Percentiles rank a stretch among this genome's conserved stretches.
Conservation (phyloP, 345 rosid species). For the Salix suchowensis region DNA sequence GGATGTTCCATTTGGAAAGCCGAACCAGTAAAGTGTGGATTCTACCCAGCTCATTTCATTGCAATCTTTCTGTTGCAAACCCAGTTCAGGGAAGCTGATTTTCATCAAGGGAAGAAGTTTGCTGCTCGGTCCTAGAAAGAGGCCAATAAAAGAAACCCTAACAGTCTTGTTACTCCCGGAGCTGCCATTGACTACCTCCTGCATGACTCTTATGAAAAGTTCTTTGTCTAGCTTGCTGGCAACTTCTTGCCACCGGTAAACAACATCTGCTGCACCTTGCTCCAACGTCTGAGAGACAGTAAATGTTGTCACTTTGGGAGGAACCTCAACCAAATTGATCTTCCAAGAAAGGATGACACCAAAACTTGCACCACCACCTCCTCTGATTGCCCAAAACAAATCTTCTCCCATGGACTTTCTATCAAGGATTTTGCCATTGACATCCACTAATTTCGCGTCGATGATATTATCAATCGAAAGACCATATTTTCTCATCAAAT, state of each 20-base stretch:
- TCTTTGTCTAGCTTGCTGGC: slow-evolving; percentile 22
- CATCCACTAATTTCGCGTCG: neutral
- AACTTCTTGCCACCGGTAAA: slow-evolving; percentile 36
- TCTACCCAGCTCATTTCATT: slow-evolving; percentile 6
- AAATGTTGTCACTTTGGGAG: slow-evolving; percentile 23
- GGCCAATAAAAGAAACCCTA: neutral
- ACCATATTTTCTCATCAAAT: neutral
- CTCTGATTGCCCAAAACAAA: slow-evolving; percentile 4
- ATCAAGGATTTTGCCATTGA: neutral
- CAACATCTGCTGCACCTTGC: slow-evolving; percentile 25
- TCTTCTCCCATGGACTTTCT: neutral
- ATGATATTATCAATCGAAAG: slow-evolving; percentile 2
- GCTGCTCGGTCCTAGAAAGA: neutral
- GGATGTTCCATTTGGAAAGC: neutral
- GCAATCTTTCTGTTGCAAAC: neutral
- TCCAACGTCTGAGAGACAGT: slow-evolving; percentile 23
- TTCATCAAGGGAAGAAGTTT: neutral
- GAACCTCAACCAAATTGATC: slow-evolving; percentile 2
- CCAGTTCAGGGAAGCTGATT: neutral
- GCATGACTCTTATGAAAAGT: slow-evolving; percentile 33
- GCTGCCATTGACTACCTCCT: neutral
- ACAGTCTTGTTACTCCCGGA: neutral
- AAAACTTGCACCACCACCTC: slow-evolving; percentile 6
- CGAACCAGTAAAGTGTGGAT: slow-evolving; percentile 3
- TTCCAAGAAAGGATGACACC: slow-evolving; percentile 7